These are phyloP conservation scores for Leavenworthia alabamica DNA, from an alignment of 345 rosid species.

Conservation along the genomic window DNA sequence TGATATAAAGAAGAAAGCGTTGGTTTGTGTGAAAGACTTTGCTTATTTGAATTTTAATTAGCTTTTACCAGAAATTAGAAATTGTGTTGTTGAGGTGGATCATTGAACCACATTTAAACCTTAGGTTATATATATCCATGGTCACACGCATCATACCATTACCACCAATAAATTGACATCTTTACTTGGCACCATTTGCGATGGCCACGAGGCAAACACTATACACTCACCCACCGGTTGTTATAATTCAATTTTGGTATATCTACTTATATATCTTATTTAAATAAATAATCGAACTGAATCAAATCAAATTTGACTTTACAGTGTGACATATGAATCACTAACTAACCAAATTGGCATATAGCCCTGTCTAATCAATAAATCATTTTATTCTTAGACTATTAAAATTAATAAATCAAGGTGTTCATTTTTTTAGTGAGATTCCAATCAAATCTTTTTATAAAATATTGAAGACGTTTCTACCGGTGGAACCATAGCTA, in stretches of 20 bases:
- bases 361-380: background rate
- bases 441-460: background rate
- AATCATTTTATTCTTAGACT: background rate
- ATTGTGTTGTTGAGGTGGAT: background rate
- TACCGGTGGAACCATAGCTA: background rate
- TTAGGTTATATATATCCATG: background rate
- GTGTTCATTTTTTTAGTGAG: no score
- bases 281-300: background rate
- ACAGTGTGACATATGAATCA: background rate
- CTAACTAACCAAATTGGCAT: background rate
- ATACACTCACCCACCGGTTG: constrained; percentile 4
- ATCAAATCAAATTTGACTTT: background rate
- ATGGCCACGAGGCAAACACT: constrained; percentile 9
- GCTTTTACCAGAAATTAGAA: background rate
- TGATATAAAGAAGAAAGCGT: constrained; percentile 10
- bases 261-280: background rate
- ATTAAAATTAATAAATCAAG: background rate
- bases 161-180: constrained; percentile 7
- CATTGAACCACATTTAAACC: background rate
- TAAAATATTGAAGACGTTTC: no score
- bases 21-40: constrained; percentile 5
- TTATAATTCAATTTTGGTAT: background rate
- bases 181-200: constrained; percentile 17
- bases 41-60: background rate
- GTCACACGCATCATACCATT: constrained; percentile 6